Evolutionary conservation across 2,329 filamentous ascomycete genomes (phyloP), one percentile per base, ranked within the genome.

Genomic region (Aureobasidium subglaciale): DNA sequence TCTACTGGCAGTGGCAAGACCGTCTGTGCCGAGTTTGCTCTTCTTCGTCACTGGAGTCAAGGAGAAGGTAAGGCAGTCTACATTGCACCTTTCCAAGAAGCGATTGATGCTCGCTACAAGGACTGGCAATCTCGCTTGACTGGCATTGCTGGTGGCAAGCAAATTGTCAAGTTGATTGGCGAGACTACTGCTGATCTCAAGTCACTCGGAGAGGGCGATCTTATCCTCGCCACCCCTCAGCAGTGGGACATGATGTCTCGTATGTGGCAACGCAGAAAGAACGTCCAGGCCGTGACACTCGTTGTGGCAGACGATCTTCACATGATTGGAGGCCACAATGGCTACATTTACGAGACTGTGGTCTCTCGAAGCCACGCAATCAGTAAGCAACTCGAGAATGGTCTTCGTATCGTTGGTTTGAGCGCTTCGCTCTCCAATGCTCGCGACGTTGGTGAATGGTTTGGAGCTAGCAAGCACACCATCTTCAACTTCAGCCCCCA

Each of bases 351-450:
- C 71, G 93, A 99, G 75, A 88, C 93, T 52, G 85, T 99, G 52
- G 88, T 99, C n/a, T 96, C 93, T 59, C 86, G 93, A 52, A 96
- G 97, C 87, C 90, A 96, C 68, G 93, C 93, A 61, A 96, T 99
- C 68, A 86, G 90, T 57, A 86, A 89, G 1, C 90, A 96, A 68
- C 86, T 89, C 0, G 88, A 95, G 69, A 84, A 87, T 35, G 83
- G 87, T 9, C 80, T 97, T 75, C 85, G 93, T 50, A 92, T 97
- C 43, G 75, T 99, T 54, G 93, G 90, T 2, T 74, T 99, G 58
- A 91, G 90, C 67, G 93, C 96, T 25, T 95, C 93, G 22, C 78
- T 99, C 20, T 86, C 93, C 5, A 97, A 96, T 68, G 91, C 92
- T 48, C 83, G 90, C 58, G 93, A 99, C 65, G 82, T 99, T 64